phyloP scores from a whole-genome alignment of 2,329 filamentous ascomycete species.

The Cladosporium sp. region DNA sequence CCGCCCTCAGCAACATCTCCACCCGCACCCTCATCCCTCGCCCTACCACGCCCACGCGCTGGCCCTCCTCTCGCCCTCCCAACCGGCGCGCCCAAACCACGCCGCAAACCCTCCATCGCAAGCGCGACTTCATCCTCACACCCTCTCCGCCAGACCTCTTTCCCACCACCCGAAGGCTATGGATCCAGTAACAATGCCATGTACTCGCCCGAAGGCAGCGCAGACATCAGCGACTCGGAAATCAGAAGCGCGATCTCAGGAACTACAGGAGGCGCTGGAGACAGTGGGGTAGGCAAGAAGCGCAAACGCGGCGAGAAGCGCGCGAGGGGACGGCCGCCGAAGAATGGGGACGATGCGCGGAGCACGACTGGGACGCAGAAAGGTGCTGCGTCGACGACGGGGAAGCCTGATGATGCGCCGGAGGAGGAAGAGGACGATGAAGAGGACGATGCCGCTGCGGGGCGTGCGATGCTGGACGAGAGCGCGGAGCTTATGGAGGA shows the following conservation, averaged over 20 bases:
- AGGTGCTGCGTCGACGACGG: constrained; percentile 30
- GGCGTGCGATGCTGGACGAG: constrained; percentile 42
- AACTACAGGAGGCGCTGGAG: constrained; percentile 43
- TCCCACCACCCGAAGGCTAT: constrained; percentile 60
- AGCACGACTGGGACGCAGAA: constrained; percentile 40
- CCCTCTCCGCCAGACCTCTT: constrained; percentile 78
- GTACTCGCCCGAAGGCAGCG: constrained; percentile 35
- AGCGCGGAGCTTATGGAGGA: constrained; percentile 11
- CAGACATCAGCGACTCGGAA: constrained; percentile 40
- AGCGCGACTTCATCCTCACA: constrained; percentile 60
- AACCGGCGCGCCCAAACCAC: constrained; percentile 57
- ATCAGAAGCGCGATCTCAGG: constrained; percentile 36
- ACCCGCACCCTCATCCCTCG: constrained; percentile 30
- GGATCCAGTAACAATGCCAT: constrained; percentile 6
- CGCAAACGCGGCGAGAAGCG: constrained; percentile 36
- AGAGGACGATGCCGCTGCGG: constrained; percentile 55
- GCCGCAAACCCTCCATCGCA: constrained; percentile 69
- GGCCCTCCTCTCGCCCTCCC: constrained; percentile 54
- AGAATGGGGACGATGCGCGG: constrained; percentile 32
- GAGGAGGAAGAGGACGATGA: constrained; percentile 52
- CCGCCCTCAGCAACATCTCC: constrained; percentile 14
- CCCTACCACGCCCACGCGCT: constrained; percentile 62
- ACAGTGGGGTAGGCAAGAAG: constrained; percentile 25
- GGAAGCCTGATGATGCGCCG: constrained; percentile 39
- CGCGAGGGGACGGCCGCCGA: constrained; percentile 30